Conservation (phyloP, 1,284 basidiomycete species). For the Cystobasidium sp. region DNA sequence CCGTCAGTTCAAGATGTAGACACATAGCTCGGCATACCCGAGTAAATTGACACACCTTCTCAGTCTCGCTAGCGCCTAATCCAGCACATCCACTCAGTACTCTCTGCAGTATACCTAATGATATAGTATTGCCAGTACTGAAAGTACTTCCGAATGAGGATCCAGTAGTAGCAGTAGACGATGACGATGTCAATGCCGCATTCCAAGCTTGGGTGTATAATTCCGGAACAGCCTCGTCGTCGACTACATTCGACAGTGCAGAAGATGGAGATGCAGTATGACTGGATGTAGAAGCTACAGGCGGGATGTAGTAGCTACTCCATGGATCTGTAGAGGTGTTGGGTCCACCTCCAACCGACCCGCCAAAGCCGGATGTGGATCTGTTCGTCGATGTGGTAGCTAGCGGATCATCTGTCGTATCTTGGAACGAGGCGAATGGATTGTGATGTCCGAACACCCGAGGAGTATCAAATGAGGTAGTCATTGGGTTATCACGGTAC, state of each 20-base stretch:
- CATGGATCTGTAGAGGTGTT: slow-evolving; percentile 1
- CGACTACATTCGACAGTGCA: slow-evolving; percentile 9
- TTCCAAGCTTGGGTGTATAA: slow-evolving; percentile 34
- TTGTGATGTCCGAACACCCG: slow-evolving; percentile 14
- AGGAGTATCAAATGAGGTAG: slow-evolving; percentile 10
- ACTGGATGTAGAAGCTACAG: slow-evolving; percentile 7
- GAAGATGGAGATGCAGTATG: neutral
- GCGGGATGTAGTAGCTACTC: slow-evolving; percentile 33
- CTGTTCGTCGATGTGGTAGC: neutral
- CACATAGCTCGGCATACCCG: neutral
- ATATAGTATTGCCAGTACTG: slow-evolving; percentile 5
- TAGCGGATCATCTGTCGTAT: slow-evolving; percentile 25
- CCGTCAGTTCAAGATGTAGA: neutral
- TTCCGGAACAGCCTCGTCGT: slow-evolving; percentile 26
- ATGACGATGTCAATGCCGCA: slow-evolving; percentile 7
- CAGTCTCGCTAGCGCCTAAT: slow-evolving; percentile 27
- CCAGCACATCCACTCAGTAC: slow-evolving; percentile 9
- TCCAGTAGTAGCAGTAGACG: neutral
- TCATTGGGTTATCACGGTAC: neutral
- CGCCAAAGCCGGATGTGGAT: neutral
- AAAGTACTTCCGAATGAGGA: slow-evolving; percentile 8
- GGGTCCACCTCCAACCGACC: neutral
- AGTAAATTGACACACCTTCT: slow-evolving; percentile 16
- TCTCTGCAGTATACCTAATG: slow-evolving; percentile 30
- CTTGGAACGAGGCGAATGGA: slow-evolving; percentile 20